Evolutionary conservation across 306 rosid species (phyloP), one percentile per base, ranked within the genome.

Genomic region (Begonia fuchsioides): DNA sequence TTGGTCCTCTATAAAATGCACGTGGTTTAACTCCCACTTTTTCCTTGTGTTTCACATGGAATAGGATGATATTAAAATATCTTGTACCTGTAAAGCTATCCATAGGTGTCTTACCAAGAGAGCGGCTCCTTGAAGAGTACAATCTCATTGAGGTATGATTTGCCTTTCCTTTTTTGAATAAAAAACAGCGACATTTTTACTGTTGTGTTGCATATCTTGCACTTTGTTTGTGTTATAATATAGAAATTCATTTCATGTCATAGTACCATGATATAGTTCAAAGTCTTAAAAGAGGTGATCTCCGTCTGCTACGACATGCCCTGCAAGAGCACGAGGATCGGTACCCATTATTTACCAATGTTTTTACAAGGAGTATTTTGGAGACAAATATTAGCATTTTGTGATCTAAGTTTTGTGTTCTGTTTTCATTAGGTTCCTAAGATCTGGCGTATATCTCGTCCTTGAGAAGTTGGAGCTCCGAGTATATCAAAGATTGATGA

Each of bases 11-110:
- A 26, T 26, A 26, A n/a, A n/a, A n/a, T 2, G 35, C 17, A 44
- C 13, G 20, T 50, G 17, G 12, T 63, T 4, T 54, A 3, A 44
- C 74, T 69, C 43, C 44, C 52, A 3, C 47, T 55, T 51, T 7
- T 12, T n/a, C n/a, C n/a, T 1, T 46, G 57, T 49, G 47, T 74
- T 44, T 59, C 20, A 38, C 18, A 51, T 65, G 53, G 53, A 51
- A 20, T 43, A 90, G 98, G 90, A 72, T 81, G 98, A 85, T 90
- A 62, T 76, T 90, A 32, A 90, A 90, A 59, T 81, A 81, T 77
- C 83, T 90, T 51, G 77, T 90, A 68, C 98, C 98, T 13, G 96
- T 82, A 68, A 85, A 92, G 93, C 94, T 92, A 70, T 92, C 98
- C 16, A 75, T 82, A 11, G 96, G 96, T 69, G 85, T 92, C 69